Percentiles rank a stretch among this genome's conserved stretches.
Conservation (phyloP, 2,329 filamentous ascomycete species). For the Hypocrella siamensis region DNA sequence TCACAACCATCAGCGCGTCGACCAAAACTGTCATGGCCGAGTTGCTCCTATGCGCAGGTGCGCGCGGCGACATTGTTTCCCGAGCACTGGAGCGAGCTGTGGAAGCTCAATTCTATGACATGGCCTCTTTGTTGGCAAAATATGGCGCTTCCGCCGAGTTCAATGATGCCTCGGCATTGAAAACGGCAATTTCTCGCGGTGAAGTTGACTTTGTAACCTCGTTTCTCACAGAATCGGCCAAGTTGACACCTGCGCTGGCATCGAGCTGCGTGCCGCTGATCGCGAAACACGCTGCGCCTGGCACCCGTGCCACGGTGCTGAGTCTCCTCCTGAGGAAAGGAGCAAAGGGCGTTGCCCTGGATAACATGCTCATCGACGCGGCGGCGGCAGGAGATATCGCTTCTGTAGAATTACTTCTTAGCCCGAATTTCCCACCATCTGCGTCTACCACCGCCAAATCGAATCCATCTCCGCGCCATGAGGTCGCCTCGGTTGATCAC, state of each 20-base stretch:
- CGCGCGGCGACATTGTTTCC: slow-evolving; percentile 32
- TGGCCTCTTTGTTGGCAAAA: slow-evolving; percentile 35
- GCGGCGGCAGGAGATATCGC: slow-evolving; percentile 30
- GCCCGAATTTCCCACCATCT: slow-evolving; percentile 25
- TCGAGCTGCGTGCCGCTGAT: slow-evolving; percentile 34
- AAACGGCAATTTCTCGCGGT: slow-evolving; percentile 28
- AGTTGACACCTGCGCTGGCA: slow-evolving; percentile 26
- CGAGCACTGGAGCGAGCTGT: slow-evolving; percentile 32
- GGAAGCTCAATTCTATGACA: slow-evolving; percentile 33
- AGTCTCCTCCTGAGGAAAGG: slow-evolving; percentile 32
- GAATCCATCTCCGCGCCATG: slow-evolving; percentile 17
- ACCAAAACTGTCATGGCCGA: slow-evolving; percentile 37
- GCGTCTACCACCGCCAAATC: slow-evolving; percentile 7
- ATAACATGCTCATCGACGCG: slow-evolving; percentile 34
- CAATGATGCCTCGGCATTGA: slow-evolving; percentile 31
- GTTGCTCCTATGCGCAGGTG: slow-evolving; percentile 41
- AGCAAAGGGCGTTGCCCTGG: slow-evolving; percentile 27
- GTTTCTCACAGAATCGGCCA: slow-evolving; percentile 27
- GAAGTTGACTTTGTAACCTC: slow-evolving; percentile 30
- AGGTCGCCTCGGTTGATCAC: slow-evolving; percentile 35
- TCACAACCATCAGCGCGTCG: slow-evolving; percentile 27
- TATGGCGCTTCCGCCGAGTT: slow-evolving; percentile 40
- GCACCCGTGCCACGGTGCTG: slow-evolving; percentile 28
- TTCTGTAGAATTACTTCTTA: slow-evolving; percentile 32
- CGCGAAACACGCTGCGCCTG: slow-evolving; percentile 27